Percentiles rank a stretch among this genome's conserved stretches.
Conservation (phyloP, 2,329 filamentous ascomycete genomes). For the Ophiostoma sp. region DNA sequence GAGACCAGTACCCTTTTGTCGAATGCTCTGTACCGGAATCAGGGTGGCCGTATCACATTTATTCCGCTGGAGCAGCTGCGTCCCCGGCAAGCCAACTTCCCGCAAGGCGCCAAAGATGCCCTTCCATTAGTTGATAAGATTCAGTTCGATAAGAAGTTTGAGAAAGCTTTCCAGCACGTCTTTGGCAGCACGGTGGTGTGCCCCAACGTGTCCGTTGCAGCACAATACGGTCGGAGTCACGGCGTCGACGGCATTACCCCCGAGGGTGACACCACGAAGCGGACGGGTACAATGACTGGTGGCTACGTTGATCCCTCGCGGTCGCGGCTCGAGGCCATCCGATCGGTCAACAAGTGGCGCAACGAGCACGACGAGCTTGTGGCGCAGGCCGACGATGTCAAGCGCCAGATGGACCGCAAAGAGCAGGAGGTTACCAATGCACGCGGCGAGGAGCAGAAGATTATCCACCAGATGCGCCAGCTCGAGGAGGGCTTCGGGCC, state of each 20-base stretch:
- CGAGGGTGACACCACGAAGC: slow-evolving; percentile 91
- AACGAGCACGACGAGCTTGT: slow-evolving; percentile 65
- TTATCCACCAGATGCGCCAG: slow-evolving; percentile 70
- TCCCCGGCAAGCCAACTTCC: slow-evolving; percentile 66
- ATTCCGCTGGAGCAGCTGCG: slow-evolving; percentile 84
- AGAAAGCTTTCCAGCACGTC: slow-evolving; percentile 85
- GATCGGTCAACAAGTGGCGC: slow-evolving; percentile 67
- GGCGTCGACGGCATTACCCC: slow-evolving; percentile 89
- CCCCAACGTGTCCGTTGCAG: slow-evolving; percentile 77
- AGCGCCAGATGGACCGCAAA: slow-evolving; percentile 65
- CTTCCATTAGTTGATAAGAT: slow-evolving; percentile 83
- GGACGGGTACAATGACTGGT: slow-evolving; percentile 90
- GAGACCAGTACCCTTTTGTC: slow-evolving; percentile 78
- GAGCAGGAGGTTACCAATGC: slow-evolving; percentile 86
- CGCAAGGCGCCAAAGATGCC: slow-evolving; percentile 72
- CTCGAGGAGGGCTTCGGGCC: slow-evolving; percentile 79
- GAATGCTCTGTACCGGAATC: slow-evolving; percentile 70
- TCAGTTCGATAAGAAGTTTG: slow-evolving; percentile 67
- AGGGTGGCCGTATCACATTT: slow-evolving; percentile 83
- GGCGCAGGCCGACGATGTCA: slow-evolving; percentile 59
- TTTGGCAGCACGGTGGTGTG: slow-evolving; percentile 96
- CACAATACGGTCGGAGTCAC: slow-evolving; percentile 87
- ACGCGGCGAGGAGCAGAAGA: slow-evolving; percentile 76
- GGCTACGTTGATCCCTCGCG: slow-evolving; percentile 83
- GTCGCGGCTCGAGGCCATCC: slow-evolving; percentile 81